These are phyloP conservation scores for Fusarium oligoseptatum DNA, from an alignment of 2,329 filamentous ascomycete species.

Conservation along the genomic window DNA sequence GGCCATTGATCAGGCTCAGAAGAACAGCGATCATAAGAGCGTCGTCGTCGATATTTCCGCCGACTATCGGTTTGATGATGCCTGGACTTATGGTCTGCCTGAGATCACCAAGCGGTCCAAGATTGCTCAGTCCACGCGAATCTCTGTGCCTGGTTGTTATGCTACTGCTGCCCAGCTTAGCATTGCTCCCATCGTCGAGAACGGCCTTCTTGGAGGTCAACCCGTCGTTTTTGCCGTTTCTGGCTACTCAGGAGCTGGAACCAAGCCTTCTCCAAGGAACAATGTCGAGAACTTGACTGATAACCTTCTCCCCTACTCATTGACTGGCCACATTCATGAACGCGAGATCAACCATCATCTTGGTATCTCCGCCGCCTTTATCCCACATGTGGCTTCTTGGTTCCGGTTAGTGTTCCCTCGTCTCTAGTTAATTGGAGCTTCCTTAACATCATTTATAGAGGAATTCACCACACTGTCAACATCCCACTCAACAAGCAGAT, in stretches of 20 bases:
- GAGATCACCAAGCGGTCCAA: conserved; percentile 2
- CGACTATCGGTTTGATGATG: conserved; percentile 89
- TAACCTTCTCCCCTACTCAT: not conserved
- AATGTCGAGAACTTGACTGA: not conserved
- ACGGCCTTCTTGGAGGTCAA: not conserved
- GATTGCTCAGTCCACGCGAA: not conserved
- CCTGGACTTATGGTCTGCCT: conserved; percentile 36
- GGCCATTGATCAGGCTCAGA: conserved; percentile 67
- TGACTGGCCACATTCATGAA: not conserved
- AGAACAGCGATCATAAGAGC: conserved; percentile 65
- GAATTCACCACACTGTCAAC: not conserved
- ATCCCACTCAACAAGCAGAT: not conserved
- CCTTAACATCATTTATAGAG: not conserved
- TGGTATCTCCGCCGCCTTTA: not conserved
- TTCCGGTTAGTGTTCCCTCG: not conserved
- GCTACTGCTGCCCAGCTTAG: not conserved
- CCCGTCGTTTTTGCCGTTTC: not conserved
- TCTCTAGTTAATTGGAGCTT: not conserved
- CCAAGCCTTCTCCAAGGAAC: not conserved
- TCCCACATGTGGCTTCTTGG: not conserved
- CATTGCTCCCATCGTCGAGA: not conserved
- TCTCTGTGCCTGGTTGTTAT: not conserved
- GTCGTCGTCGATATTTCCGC: conserved; percentile 93
- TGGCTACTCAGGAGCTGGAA: not conserved
- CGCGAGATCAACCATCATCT: not conserved